Evolutionary conservation across 2,329 filamentous ascomycete species (phyloP).

Genomic region (Talaromyces verruculosus): DNA sequence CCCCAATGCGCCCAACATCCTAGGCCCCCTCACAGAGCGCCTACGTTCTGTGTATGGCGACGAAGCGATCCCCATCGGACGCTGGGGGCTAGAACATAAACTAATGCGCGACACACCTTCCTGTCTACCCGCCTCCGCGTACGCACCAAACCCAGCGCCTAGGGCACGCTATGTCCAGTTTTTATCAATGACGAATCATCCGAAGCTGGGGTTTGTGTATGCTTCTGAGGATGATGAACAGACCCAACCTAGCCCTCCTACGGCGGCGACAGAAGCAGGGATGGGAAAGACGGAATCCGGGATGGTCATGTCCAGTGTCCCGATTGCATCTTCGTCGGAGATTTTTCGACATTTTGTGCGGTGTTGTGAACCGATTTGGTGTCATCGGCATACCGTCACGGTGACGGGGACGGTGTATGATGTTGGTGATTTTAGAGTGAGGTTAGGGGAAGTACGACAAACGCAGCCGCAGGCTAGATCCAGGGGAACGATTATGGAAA

Average conservation of each 20-base stretch:
- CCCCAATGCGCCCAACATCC: slow-evolving; percentile 40
- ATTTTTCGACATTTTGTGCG: slow-evolving; percentile 44
- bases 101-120: slow-evolving; percentile 46
- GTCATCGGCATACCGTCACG: slow-evolving; percentile 40
- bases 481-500: slow-evolving; percentile 47
- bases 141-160: slow-evolving; percentile 29
- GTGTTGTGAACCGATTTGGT: slow-evolving; percentile 46
- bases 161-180: slow-evolving; percentile 45
- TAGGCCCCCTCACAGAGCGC: slow-evolving; percentile 38
- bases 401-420: slow-evolving; percentile 44
- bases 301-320: slow-evolving; percentile 44
- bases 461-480: slow-evolving; percentile 37
- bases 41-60: slow-evolving; percentile 40
- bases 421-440: slow-evolving; percentile 44
- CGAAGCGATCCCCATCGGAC: slow-evolving; percentile 36
- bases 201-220: slow-evolving; percentile 44
- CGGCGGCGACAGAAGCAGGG: not conserved
- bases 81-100: slow-evolving; percentile 46
- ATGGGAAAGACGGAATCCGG: slow-evolving; percentile 19
- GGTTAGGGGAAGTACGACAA: slow-evolving; percentile 46
- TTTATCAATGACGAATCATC: slow-evolving; percentile 42
- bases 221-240: slow-evolving; percentile 33
- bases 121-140: slow-evolving; percentile 37
- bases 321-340: slow-evolving; percentile 34
- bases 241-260: not conserved